These are phyloP conservation scores for Cylindrotheca fusiformis DNA, from an alignment of 108 stramenopile species.

Conservation along the genomic window DNA sequence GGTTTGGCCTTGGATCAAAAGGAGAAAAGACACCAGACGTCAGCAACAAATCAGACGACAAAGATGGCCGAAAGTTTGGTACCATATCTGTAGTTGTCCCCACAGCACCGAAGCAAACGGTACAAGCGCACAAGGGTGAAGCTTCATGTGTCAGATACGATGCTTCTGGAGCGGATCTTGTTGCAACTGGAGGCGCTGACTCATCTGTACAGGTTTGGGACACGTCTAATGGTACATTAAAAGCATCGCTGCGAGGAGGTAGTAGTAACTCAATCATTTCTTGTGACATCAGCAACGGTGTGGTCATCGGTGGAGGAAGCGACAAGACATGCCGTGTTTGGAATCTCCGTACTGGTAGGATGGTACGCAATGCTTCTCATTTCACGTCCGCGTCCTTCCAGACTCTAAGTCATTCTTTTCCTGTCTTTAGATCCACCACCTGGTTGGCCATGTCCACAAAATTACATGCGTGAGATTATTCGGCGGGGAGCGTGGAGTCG, in stretches of 20 bases:
- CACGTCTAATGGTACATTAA: constrained; percentile 57
- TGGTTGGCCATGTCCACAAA: constrained; percentile 82
- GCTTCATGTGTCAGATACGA: constrained; percentile 72
- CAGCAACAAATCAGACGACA: constrained; percentile 6
- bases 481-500: constrained; percentile 48
- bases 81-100: constrained; percentile 52
- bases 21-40: constrained; percentile 7
- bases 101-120: constrained; percentile 46
- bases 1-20: constrained; percentile 40
- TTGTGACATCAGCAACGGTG: constrained; percentile 65
- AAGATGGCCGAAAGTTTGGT: constrained; percentile 44
- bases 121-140: constrained; percentile 63
- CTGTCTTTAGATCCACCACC: constrained; percentile 63
- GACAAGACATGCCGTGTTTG: constrained; percentile 88
- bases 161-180: constrained; percentile 47
- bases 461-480: constrained; percentile 75
- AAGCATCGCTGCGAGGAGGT: constrained; percentile 57
- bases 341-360: constrained; percentile 67
- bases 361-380: constrained; percentile 37
- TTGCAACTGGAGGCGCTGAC: constrained; percentile 72
- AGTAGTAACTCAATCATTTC: constrained; percentile 53
- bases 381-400: background rate
- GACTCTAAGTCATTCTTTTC: background rate
- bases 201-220: constrained; percentile 77
- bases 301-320: constrained; percentile 65